These are phyloP conservation scores for Penicillium ochrochloron DNA, from an alignment of 495 filamentous ascomycete species.

Conservation along the genomic window DNA sequence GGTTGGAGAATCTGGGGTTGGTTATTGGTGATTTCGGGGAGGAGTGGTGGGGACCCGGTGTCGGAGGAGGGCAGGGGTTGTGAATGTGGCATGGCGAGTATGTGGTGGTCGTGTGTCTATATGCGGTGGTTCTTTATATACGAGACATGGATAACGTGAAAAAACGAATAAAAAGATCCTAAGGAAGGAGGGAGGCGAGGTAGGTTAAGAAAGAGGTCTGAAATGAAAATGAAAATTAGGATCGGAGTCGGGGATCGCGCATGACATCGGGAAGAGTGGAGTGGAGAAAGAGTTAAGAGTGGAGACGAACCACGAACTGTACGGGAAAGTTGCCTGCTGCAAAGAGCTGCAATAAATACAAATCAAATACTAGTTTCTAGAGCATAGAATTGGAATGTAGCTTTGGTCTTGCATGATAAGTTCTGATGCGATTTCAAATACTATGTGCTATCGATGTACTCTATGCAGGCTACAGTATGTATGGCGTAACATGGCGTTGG, in stretches of 20 bases:
- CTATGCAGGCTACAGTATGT: too few relatives aligned
- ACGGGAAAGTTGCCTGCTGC: neutral
- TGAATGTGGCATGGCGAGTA: neutral
- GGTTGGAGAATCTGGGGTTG: constrained; percentile 7
- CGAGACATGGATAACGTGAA: neutral
- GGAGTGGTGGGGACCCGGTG: neutral
- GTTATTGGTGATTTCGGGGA: constrained; percentile 17
- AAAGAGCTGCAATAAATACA: too few relatives aligned
- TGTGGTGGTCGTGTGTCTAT: neutral
- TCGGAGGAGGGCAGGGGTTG: neutral
- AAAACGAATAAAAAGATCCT: neutral
- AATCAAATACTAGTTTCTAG: too few relatives aligned
- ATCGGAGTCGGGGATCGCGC: neutral
- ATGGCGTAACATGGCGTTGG: too few relatives aligned
- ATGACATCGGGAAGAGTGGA: neutral
- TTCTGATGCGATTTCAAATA: neutral
- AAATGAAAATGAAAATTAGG: neutral
- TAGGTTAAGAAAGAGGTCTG: neutral
- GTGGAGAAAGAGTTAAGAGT: neutral
- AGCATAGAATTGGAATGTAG: too few relatives aligned
- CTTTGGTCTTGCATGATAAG: too few relatives aligned
- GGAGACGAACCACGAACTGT: neutral
- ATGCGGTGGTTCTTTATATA: neutral
- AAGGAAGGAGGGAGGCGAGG: neutral
- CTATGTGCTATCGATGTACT: too few relatives aligned